phyloP scores from a whole-genome alignment of 768 basidiomycete genomes.

The Lenzites betulinus region DNA sequence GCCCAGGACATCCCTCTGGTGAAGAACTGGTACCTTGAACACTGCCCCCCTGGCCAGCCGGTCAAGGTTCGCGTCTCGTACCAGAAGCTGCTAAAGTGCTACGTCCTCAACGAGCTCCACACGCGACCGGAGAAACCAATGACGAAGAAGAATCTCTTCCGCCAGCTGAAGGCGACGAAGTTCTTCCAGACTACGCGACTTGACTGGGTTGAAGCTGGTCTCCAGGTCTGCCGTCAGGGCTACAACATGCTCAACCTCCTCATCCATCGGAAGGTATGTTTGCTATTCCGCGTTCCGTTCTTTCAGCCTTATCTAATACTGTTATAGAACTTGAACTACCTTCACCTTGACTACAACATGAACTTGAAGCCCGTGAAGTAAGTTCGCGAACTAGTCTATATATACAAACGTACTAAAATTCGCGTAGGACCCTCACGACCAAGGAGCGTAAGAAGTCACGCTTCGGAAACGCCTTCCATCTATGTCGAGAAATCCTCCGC shows the following conservation, averaged over 20 bases:
- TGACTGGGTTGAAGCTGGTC: constrained; percentile 98
- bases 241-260: constrained; percentile 99
- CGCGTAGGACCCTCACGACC: constrained; percentile 88
- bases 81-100: constrained; percentile 96
- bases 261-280: constrained; percentile 90
- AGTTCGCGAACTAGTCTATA: constrained; percentile 20
- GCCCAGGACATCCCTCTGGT: constrained; percentile 96
- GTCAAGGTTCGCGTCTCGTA: constrained; percentile 99
- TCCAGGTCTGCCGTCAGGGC: constrained; percentile 98
- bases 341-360: constrained; percentile 98
- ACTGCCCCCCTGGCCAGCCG: constrained; percentile 93
- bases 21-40: constrained; percentile 98
- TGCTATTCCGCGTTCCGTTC: background rate
- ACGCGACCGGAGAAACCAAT: constrained; percentile 91
- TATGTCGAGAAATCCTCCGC: constrained; percentile 97
- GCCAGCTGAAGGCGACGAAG: constrained; percentile 96
- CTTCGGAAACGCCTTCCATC: constrained; percentile 98
- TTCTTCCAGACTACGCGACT: constrained; percentile 98
- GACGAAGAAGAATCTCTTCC: constrained; percentile 97
- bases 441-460: constrained; percentile 99
- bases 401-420: constrained; percentile 16
- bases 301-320: background rate
- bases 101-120: constrained; percentile 91
- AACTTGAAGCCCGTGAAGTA: constrained; percentile 95
- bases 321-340: constrained; percentile 83